phyloP scores from a whole-genome alignment of 1,139 yeast species.

The Hanseniaspora uvarum region DNA sequence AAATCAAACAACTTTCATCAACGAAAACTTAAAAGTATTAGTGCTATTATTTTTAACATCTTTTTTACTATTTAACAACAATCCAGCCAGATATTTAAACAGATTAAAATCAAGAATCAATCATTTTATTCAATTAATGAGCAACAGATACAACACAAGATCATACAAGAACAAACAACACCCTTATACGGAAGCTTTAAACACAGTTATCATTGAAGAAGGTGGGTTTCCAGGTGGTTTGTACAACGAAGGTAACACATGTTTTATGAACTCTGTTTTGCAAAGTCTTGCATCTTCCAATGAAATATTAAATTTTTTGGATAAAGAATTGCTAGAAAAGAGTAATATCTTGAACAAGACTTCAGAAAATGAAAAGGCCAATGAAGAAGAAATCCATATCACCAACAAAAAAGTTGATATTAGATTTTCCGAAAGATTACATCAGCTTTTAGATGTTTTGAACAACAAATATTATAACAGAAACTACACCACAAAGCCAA shows the following conservation, averaged over 20 bases:
- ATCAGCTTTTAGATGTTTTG: constrained; percentile 42
- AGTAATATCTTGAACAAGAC: constrained; percentile 22
- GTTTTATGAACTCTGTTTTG: constrained; percentile 84
- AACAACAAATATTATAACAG: constrained; percentile 45
- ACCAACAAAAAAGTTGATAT: constrained; percentile 23
- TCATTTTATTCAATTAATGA: constrained; percentile 12
- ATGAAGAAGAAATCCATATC: constrained; percentile 5
- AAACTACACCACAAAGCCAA: constrained; percentile 56
- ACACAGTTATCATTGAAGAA: constrained; percentile 35
- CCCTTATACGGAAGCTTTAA: constrained; percentile 17
- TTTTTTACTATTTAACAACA: constrained; percentile 11
- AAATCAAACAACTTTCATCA: not conserved
- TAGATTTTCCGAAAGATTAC: constrained; percentile 46
- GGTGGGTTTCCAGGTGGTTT: constrained; percentile 80
- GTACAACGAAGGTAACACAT: constrained; percentile 81
- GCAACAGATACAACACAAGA: constrained; percentile 16
- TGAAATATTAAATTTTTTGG: constrained; percentile 49
- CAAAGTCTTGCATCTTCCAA: constrained; percentile 74
- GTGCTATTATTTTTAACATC: constrained; percentile 8
- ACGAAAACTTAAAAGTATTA: constrained; percentile 8
- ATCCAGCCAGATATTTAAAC: constrained; percentile 10
- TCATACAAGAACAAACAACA: constrained; percentile 10
- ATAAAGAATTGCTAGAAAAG: constrained; percentile 31
- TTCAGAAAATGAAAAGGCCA: constrained; percentile 19
- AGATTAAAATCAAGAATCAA: constrained; percentile 10